These are phyloP conservation scores for Tulasnella calospora DNA, from an alignment of 768 basidiomycete genomes.

Conservation along the genomic window DNA sequence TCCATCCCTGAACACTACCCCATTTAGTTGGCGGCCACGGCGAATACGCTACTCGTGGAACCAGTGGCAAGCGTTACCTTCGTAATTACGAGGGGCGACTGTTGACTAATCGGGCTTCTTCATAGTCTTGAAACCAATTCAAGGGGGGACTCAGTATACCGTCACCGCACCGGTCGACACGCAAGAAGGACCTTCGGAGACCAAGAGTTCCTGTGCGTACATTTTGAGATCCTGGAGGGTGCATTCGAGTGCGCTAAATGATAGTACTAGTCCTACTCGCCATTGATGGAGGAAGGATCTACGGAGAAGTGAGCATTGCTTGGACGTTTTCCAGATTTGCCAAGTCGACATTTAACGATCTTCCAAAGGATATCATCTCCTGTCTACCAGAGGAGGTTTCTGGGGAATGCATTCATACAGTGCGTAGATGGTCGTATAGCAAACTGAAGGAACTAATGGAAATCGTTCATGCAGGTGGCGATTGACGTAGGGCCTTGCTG, in stretches of 20 bases:
- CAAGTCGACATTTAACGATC: background rate
- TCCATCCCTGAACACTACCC: background rate
- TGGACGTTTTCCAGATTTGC: background rate
- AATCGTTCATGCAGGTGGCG: background rate
- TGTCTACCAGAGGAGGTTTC: background rate
- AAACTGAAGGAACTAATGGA: background rate
- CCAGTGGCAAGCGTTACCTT: background rate
- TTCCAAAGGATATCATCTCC: background rate
- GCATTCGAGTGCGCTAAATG: background rate
- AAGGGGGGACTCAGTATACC: background rate
- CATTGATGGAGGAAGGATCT: background rate
- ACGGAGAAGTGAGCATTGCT: background rate
- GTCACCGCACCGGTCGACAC: background rate
- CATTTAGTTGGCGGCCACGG: background rate
- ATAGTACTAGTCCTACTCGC: background rate
- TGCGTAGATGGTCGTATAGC: background rate
- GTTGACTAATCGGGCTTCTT: background rate
- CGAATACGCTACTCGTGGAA: background rate
- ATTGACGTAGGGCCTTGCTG: background rate
- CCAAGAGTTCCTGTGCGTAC: background rate
- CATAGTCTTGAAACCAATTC: background rate
- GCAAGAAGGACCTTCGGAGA: background rate
- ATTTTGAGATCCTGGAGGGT: background rate
- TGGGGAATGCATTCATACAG: background rate
- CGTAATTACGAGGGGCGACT: no score